These are phyloP conservation scores for Ramaria rubella DNA, from an alignment of 768 basidiomycete species.

Conservation along the genomic window DNA sequence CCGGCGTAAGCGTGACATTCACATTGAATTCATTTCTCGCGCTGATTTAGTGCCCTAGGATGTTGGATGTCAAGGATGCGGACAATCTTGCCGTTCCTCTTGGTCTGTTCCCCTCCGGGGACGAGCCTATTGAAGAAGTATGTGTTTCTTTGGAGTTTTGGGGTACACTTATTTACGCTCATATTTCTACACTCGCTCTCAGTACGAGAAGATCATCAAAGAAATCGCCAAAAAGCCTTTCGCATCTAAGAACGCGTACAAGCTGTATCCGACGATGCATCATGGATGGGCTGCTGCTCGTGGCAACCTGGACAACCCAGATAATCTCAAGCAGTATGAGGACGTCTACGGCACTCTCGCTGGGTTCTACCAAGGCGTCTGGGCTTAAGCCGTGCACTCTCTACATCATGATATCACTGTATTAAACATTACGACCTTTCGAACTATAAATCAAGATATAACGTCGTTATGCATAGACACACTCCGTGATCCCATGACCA, in stretches of 20 bases:
- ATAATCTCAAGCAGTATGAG: constrained; percentile 53
- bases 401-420: too few species aligned
- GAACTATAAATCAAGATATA: too few species aligned
- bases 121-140: constrained; percentile 52
- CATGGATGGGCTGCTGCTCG: constrained; percentile 64
- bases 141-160: constrained; percentile 9
- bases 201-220: constrained; percentile 47
- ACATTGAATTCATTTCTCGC: not conserved
- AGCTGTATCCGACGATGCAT: constrained; percentile 44
- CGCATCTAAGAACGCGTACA: constrained; percentile 41
- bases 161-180: not conserved
- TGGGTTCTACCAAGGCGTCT: constrained; percentile 34
- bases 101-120: constrained; percentile 49
- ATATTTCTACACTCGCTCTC: not conserved
- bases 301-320: constrained; percentile 46
- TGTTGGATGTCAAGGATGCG: constrained; percentile 47
- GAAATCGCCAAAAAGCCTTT: constrained; percentile 45
- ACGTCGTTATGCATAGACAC: too few species aligned
- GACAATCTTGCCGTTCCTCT: constrained; percentile 45
- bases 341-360: constrained; percentile 49
- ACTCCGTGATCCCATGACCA: too few species aligned
- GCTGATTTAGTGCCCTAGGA: constrained; percentile 26
- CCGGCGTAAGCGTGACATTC: constrained; percentile 43
- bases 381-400: constrained; percentile 1
- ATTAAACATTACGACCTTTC: too few species aligned